Base-by-base conservation (phyloP, 768 basidiomycete genomes). In the Boletus fagicola region DNA sequence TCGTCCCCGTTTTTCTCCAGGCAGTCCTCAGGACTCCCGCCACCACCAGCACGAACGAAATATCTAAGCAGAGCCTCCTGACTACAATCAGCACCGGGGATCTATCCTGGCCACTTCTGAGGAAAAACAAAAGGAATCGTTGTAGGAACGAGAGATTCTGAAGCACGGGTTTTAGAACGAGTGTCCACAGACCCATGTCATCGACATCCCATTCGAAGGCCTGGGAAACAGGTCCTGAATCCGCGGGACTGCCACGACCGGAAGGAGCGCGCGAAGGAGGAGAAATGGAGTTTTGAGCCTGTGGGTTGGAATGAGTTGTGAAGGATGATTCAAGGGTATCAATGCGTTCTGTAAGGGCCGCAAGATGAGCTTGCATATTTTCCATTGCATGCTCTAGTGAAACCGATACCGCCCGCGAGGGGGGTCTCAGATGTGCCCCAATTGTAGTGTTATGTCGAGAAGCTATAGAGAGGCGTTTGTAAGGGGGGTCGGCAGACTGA, bases 161-260 rank as follows among this genome's bases (percentile, higher is more conserved):
- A n/a, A 80, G 72, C 13, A 91, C 51, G 11, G 90, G 90, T 57
- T 81, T 83, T 7, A 90, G 74, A 16, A 92, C 75, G 45, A 87
- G 63, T 8, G 91, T 83, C 92, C 92, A 94, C 76, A 92, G 80
- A 47, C 92, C 92, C 68, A 92, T 76, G 67, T 92, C 89, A 49
- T 90, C 82, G n/a, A 89, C 66, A 67, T 91, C 87, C 86, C 87
- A 90, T 20, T 77, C 72, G 33, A 72, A 70, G 12, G 36, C 58
- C 33, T 70, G 72, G 54, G 58, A 31, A 33, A 53, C 50, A 10
- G 56, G 43, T 35, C 67, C 68, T 4, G 73, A 65, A 40, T 71
- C 68, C 35, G 75, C 65, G 6, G 80, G 80, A 36, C 79, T 81
- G 35, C 75, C 74, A n/a, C 78, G 74, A 46, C 77, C 74, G 35